phyloP scores from a whole-genome alignment of 1,139 yeast genomes.

The Pichia sp. region DNA sequence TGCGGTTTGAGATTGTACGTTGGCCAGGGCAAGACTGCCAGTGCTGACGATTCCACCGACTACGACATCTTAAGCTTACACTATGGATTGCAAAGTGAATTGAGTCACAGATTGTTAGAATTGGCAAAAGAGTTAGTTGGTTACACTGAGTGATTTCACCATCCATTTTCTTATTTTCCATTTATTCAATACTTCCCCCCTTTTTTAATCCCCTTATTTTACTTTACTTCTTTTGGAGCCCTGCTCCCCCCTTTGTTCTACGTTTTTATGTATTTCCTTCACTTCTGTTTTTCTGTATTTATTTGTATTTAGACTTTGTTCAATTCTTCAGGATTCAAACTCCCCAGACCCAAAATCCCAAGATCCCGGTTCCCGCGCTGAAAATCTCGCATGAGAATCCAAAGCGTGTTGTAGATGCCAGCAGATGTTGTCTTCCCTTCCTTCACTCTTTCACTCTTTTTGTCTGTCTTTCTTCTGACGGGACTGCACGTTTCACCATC shows the following conservation, averaged over 20 bases:
- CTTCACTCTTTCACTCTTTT: too few species aligned
- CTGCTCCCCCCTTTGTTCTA: too few species aligned
- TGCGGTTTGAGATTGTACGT: constrained; percentile 18
- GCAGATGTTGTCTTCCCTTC: too few species aligned
- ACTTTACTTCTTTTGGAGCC: background rate
- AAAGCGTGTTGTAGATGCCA: too few species aligned
- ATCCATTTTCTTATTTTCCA: background rate
- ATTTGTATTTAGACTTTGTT: background rate
- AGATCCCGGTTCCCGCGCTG: too few species aligned
- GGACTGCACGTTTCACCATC: too few species aligned
- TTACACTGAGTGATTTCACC: constrained; percentile 14
- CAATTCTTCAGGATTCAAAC: too few species aligned
- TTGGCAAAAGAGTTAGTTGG: constrained; percentile 30
- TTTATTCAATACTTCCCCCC: background rate
- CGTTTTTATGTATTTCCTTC: background rate
- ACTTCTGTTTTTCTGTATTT: background rate
- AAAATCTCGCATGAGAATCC: too few species aligned
- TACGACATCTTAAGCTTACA: constrained; percentile 26
- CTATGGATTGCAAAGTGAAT: constrained; percentile 29
- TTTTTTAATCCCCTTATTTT: too few species aligned
- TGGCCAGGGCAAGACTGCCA: constrained; percentile 15
- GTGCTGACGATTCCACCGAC: constrained; percentile 18
- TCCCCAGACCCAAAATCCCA: too few species aligned
- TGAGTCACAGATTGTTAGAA: constrained; percentile 28
- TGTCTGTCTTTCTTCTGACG: too few species aligned